Conservation (phyloP, 2,329 filamentous ascomycete species). For the Stachybotrys elegans region DNA sequence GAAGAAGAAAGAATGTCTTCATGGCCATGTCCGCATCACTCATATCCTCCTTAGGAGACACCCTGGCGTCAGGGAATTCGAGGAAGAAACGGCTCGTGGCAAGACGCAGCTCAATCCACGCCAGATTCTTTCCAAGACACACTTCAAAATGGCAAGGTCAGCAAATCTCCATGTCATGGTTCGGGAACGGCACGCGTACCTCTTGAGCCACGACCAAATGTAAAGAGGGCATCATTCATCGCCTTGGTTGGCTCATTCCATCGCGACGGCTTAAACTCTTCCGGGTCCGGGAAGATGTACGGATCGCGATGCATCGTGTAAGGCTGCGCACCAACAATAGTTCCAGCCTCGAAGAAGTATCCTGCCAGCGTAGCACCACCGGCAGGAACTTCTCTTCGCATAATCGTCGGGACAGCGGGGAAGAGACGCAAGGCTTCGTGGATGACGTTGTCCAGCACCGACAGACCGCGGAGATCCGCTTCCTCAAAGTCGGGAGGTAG, state of each 20-base stretch:
- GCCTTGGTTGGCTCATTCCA: conserved; percentile 28
- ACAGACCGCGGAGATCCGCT: conserved; percentile 27
- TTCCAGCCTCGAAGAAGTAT: conserved; percentile 32
- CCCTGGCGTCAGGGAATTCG: conserved; percentile 17
- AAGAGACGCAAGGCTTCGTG: conserved; percentile 41
- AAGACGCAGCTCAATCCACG: background rate
- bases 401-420: conserved; percentile 28
- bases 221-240: conserved; percentile 42
- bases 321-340: conserved; percentile 33
- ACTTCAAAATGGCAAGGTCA: background rate
- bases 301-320: conserved; percentile 40
- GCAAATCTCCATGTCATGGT: background rate
- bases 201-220: conserved; percentile 34
- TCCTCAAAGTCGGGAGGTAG: conserved; percentile 10
- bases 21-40: conserved; percentile 27
- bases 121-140: background rate
- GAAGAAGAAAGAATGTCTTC: conserved; percentile 22
- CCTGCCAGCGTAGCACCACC: conserved; percentile 33
- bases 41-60: conserved; percentile 25
- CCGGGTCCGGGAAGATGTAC: conserved; percentile 23
- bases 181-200: background rate
- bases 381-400: conserved; percentile 34
- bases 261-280: conserved; percentile 24
- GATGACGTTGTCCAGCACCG: conserved; percentile 36
- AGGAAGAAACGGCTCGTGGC: background rate